Evolutionary conservation across 495 filamentous ascomycete species (phyloP).

Genomic region (Trichoderma gamsii): DNA sequence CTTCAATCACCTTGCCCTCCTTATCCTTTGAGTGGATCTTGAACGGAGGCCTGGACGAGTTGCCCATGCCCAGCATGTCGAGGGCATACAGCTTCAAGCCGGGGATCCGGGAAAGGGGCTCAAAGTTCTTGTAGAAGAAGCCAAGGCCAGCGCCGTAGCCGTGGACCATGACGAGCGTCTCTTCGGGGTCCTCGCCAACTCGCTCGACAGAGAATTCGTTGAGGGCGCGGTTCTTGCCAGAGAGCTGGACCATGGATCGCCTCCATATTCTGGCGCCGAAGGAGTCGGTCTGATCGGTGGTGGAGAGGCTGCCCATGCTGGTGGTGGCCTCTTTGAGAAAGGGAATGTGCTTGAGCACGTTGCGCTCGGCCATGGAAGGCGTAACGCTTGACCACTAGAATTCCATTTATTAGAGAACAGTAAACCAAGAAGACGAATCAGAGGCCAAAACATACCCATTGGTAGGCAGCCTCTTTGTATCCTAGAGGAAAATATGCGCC

Average conservation of each 20-base stretch:
- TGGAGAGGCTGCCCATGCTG: conserved; percentile 41
- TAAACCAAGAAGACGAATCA: not conserved
- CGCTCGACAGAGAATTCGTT: conserved; percentile 93
- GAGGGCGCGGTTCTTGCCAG: conserved; percentile 76
- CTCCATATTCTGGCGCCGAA: conserved; percentile 80
- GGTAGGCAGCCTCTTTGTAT: conserved; percentile 82
- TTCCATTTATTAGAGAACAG: not conserved
- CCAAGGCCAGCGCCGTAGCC: conserved; percentile 93
- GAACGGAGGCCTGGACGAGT: conserved; percentile 79
- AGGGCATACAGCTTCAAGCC: conserved; percentile 91
- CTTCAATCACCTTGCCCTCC: conserved; percentile 77
- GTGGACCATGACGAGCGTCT: conserved; percentile 93
- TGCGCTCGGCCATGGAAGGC: conserved; percentile 79
- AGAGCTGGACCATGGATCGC: conserved; percentile 74
- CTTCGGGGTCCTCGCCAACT: conserved; percentile 65
- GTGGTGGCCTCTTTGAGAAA: conserved; percentile 70
- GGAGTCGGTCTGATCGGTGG: conserved; percentile 56
- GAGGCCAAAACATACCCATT: conserved; percentile 64
- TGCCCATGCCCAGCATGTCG: conserved; percentile 91
- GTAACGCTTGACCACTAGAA: conserved; percentile 74
- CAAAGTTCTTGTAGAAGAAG: conserved; percentile 98
- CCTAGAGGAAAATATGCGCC: conserved; percentile 68
- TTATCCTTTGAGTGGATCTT: conserved; percentile 73
- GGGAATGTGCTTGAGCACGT: conserved; percentile 81
- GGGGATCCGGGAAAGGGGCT: conserved; percentile 64